Conservation (phyloP, 371 early-diverging fungal species). For the Apophysomyces trapeziformis region DNA sequence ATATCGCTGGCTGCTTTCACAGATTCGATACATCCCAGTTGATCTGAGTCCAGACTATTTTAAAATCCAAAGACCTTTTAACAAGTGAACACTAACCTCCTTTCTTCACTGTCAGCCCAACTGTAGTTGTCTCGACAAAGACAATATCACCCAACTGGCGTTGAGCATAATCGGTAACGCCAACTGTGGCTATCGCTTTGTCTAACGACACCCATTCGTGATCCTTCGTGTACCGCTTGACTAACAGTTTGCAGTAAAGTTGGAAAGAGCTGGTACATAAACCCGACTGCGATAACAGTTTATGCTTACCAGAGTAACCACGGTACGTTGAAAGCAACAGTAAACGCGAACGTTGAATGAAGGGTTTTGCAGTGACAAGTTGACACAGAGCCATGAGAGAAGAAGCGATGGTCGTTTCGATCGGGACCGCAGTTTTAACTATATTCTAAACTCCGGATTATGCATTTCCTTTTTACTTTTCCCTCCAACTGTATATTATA, state of each 20-base stretch:
- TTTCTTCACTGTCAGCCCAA: conserved; percentile 54
- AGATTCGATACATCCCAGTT: conserved; percentile 80
- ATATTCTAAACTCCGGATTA: conserved; percentile 2
- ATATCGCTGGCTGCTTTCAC: conserved; percentile 90
- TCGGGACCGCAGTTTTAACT: not conserved
- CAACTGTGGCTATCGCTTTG: conserved; percentile 74
- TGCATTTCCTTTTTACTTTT: not conserved
- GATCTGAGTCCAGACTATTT: conserved; percentile 33
- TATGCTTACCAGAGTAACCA: not conserved
- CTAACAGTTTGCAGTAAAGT: not conserved
- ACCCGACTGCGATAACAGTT: no score
- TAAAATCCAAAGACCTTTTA: not conserved
- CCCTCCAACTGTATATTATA: no score
- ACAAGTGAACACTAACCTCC: conserved; percentile 44
- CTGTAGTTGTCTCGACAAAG: conserved; percentile 73
- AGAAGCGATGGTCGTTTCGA: not conserved
- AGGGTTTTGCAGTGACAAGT: not conserved
- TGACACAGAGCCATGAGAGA: not conserved
- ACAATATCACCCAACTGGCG: conserved; percentile 87
- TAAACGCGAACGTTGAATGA: not conserved
- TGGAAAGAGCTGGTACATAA: not conserved
- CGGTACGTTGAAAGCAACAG: not conserved
- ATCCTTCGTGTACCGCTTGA: conserved; percentile 68
- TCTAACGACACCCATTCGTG: conserved; percentile 84
- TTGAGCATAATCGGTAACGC: conserved; percentile 86